Evolutionary conservation across 164 flowering plant genomes (phyloP).

Genomic region (Annona cherimola): DNA sequence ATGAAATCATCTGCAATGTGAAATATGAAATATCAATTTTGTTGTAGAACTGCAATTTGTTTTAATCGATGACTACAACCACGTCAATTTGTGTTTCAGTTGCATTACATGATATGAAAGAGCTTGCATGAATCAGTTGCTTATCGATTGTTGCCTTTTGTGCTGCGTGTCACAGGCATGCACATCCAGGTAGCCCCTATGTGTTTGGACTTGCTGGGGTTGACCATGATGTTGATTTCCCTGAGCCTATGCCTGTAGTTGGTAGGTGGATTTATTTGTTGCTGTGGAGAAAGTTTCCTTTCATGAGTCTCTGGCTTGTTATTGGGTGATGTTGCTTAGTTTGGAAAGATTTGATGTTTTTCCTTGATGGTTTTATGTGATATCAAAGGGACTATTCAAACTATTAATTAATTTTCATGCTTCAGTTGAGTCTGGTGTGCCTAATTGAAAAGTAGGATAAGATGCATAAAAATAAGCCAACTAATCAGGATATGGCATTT

Average conservation of each 20-base stretch:
- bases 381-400: too few relatives aligned
- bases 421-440: too few relatives aligned
- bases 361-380: too few relatives aligned
- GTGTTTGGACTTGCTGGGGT: slow-evolving; percentile 94
- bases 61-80: not conserved
- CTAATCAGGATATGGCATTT: too few relatives aligned
- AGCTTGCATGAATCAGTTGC: not conserved
- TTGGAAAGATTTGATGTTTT: too few relatives aligned
- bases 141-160: not conserved
- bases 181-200: slow-evolving; percentile 98
- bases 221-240: slow-evolving; percentile 92
- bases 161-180: slow-evolving; percentile 55
- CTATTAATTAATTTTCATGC: too few relatives aligned
- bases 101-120: not conserved
- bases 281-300: not conserved
- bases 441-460: too few relatives aligned
- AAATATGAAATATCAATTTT: too few relatives aligned
- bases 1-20: not conserved
- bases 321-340: not conserved
- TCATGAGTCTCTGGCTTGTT: not conserved
- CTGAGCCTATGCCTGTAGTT: slow-evolving; percentile 97
- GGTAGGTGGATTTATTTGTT: slow-evolving; percentile 40
- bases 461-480: too few relatives aligned
- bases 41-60: not conserved
- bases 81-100: not conserved